A percentile compares a stretch with the other conserved stretches of the same genome.
These are phyloP conservation scores for Nicotiana attenuata DNA, from an alignment of 257 asterid species.

Conservation along the genomic window DNA sequence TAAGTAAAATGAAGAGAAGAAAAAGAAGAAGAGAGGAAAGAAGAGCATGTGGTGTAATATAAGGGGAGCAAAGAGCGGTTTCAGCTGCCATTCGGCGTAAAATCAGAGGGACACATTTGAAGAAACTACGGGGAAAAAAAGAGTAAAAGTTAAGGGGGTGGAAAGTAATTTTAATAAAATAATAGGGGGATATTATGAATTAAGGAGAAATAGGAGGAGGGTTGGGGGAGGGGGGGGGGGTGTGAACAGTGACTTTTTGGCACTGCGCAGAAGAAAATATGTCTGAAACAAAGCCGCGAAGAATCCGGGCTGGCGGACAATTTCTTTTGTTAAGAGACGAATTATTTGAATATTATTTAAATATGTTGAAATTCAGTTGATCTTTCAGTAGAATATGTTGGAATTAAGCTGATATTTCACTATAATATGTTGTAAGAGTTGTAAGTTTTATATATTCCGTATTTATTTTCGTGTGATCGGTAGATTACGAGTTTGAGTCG, in stretches of 20 bases:
- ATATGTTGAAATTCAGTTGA: no score
- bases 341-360: not conserved
- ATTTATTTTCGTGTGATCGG: no score
- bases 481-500: no score
- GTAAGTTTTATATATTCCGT: no score
- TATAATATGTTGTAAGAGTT: no score
- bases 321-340: not conserved
- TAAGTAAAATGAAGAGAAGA: constrained; percentile 13
- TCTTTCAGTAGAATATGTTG: no score
- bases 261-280: constrained; percentile 27
- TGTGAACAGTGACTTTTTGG: constrained; percentile 33
- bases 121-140: not conserved
- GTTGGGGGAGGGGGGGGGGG: not conserved
- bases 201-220: constrained; percentile 6
- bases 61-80: constrained; percentile 77
- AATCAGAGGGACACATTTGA: constrained; percentile 41
- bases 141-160: not conserved
- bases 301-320: constrained; percentile 63
- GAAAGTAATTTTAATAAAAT: not conserved
- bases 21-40: constrained; percentile 7
- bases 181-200: not conserved
- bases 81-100: constrained; percentile 85
- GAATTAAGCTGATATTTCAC: no score
- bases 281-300: constrained; percentile 59
- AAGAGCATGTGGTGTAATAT: constrained; percentile 69